These are phyloP conservation scores for Solanum dulcamara DNA, from an alignment of 257 asterid species.

Conservation along the genomic window DNA sequence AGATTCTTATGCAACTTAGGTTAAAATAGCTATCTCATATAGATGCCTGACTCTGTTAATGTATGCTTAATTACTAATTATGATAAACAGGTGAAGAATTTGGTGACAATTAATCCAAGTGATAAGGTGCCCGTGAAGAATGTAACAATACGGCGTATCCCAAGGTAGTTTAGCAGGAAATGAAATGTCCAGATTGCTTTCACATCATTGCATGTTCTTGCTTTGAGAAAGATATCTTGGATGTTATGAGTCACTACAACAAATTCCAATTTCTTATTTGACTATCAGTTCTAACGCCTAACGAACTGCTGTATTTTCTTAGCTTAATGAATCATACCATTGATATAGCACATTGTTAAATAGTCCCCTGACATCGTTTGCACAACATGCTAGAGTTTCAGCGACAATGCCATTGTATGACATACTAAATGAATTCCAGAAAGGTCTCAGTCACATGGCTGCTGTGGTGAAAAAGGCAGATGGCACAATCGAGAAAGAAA, in stretches of 20 bases:
- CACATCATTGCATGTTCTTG: not conserved
- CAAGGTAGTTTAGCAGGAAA: constrained; percentile 32
- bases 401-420: constrained; percentile 42
- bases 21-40: not conserved
- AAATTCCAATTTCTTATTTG: not conserved
- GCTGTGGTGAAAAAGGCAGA: constrained; percentile 34
- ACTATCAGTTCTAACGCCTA: not conserved
- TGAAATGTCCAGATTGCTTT: not conserved
- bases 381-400: constrained; percentile 9
- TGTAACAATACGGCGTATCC: constrained; percentile 53
- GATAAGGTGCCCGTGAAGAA: constrained; percentile 41
- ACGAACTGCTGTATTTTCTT: not conserved
- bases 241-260: not conserved
- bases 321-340: not conserved
- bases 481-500: not conserved
- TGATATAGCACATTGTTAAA: not conserved
- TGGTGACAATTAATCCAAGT: constrained; percentile 41
- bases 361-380: not conserved
- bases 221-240: not conserved
- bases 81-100: constrained; percentile 51
- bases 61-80: not conserved
- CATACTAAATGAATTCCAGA: constrained; percentile 63
- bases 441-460: constrained; percentile 84
- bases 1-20: too few relatives aligned
- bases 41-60: not conserved